Conservation (phyloP, 78 protist genomes). For the Emiliania huxleyi region DNA sequence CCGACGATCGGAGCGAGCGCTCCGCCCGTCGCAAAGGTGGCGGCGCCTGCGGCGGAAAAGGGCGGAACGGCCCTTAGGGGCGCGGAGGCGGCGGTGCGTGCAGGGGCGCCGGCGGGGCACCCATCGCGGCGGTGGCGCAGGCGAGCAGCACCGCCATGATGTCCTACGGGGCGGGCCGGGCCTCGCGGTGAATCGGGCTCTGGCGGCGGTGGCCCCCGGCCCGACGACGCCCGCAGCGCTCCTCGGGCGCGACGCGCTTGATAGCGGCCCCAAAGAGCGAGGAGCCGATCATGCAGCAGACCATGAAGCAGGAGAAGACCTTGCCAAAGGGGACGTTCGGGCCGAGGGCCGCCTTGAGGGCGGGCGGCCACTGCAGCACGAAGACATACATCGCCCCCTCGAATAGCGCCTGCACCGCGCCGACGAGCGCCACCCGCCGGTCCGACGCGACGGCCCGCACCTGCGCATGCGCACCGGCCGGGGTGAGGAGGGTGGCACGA, state of each 20-base stretch:
- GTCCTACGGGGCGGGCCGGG: too few relatives aligned
- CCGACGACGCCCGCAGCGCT: too few relatives aligned
- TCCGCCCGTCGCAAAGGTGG: neutral
- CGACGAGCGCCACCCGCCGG: neutral
- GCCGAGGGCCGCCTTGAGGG: conserved; percentile 14
- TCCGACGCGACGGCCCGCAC: neutral
- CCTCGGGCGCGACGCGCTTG: neutral
- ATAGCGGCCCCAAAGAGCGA: neutral
- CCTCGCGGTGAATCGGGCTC: too few relatives aligned
- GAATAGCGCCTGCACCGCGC: conserved; percentile 41
- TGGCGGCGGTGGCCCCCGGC: too few relatives aligned
- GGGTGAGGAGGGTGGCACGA: too few relatives aligned
- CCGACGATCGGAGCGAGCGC: neutral
- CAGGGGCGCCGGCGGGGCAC: too few relatives aligned
- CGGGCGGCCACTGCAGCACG: conserved; percentile 57
- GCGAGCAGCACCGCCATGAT: neutral
- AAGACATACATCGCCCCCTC: conserved; percentile 59
- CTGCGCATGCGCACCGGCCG: too few relatives aligned
- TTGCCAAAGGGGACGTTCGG: conserved; percentile 37
- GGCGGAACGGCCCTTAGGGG: too few relatives aligned
- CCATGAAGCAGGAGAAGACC: conserved; percentile 27
- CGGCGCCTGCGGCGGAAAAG: too few relatives aligned
- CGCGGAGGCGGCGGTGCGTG: too few relatives aligned
- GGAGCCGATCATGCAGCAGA: conserved; percentile 21
- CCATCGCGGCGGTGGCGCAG: neutral